phyloP scores from a whole-genome alignment of 2,329 filamentous ascomycete genomes.

The Claviceps capensis region DNA sequence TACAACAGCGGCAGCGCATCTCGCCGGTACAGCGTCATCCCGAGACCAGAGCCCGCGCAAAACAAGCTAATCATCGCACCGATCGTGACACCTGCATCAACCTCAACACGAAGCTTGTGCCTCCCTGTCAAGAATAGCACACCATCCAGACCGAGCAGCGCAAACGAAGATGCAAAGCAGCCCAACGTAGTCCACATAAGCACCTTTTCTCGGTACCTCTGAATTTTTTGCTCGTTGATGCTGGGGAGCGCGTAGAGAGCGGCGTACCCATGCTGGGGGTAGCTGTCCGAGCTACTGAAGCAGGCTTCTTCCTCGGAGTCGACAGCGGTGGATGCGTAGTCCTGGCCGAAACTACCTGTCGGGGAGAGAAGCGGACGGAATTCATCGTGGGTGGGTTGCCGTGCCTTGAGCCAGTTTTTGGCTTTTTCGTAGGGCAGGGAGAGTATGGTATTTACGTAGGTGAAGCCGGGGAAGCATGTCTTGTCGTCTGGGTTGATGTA shows the following conservation, averaged over 20 bases:
- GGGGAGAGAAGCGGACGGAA: slow-evolving; percentile 11
- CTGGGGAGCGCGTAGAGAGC: slow-evolving; percentile 41
- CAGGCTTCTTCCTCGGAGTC: slow-evolving; percentile 35
- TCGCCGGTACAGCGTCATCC: slow-evolving; percentile 39
- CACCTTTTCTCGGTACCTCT: slow-evolving; percentile 37
- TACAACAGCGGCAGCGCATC: slow-evolving; percentile 29
- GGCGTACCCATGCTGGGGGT: slow-evolving; percentile 35
- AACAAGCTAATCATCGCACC: slow-evolving; percentile 54
- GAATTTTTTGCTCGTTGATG: slow-evolving; percentile 35
- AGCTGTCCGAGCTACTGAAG: slow-evolving; percentile 35
- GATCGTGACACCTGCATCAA: slow-evolving; percentile 58
- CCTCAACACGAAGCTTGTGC: slow-evolving; percentile 53
- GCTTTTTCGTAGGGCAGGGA: slow-evolving; percentile 36
- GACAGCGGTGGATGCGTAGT: slow-evolving; percentile 17
- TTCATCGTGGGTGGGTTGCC: slow-evolving; percentile 10
- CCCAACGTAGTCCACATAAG: slow-evolving; percentile 39
- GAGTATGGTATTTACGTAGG: slow-evolving; percentile 41
- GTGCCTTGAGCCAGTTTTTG: slow-evolving; percentile 33
- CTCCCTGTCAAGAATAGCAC: slow-evolving; percentile 55
- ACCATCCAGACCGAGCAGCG: slow-evolving; percentile 50
- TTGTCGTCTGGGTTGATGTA: slow-evolving; percentile 59
- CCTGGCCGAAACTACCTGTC: slow-evolving; percentile 9
- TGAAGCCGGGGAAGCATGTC: slow-evolving; percentile 47
- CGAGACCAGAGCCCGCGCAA: slow-evolving; percentile 47
- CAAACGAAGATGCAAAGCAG: slow-evolving; percentile 44